Conservation (phyloP, 805 yeast species). For the Myxozyma geophila region DNA sequence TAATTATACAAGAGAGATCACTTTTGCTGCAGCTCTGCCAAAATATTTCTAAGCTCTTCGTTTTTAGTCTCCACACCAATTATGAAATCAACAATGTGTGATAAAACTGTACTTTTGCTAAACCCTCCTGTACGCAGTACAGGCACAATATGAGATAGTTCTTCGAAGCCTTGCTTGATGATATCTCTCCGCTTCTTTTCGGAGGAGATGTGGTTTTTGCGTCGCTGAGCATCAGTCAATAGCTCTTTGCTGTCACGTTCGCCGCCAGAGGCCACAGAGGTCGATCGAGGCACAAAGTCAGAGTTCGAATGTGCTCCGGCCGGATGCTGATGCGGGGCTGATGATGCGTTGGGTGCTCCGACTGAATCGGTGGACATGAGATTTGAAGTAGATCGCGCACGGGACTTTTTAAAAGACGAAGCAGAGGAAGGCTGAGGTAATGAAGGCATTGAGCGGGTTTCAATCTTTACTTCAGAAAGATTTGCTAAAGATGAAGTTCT, state of each 20-base stretch:
- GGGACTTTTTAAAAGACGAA: neutral
- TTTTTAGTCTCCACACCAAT: slow-evolving; percentile 27
- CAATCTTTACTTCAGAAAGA: neutral
- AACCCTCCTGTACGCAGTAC: slow-evolving; percentile 36
- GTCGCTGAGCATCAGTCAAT: slow-evolving; percentile 46
- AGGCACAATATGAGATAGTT: slow-evolving; percentile 47
- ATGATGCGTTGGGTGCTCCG: neutral
- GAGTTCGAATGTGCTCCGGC: neutral
- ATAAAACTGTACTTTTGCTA: slow-evolving; percentile 33
- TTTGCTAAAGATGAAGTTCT: slow-evolving; percentile 4
- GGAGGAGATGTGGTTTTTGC: slow-evolving; percentile 48
- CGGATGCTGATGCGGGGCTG: neutral
- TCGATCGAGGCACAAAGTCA: neutral
- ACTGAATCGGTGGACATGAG: neutral
- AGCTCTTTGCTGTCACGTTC: slow-evolving; percentile 37
- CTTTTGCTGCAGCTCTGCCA: neutral
- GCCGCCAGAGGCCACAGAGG: no score
- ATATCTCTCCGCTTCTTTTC: slow-evolving; percentile 50
- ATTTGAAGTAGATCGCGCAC: neutral
- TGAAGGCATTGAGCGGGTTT: neutral
- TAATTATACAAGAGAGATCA: neutral
- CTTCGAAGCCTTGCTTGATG: slow-evolving; percentile 48
- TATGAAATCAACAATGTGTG: slow-evolving; percentile 30
- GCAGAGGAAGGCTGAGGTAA: neutral
- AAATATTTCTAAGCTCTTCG: slow-evolving; percentile 15